Evolutionary conservation across 1,139 yeast species (phyloP), one percentile per base, ranked within the genome.

Genomic region (Geotrichum candidum): DNA sequence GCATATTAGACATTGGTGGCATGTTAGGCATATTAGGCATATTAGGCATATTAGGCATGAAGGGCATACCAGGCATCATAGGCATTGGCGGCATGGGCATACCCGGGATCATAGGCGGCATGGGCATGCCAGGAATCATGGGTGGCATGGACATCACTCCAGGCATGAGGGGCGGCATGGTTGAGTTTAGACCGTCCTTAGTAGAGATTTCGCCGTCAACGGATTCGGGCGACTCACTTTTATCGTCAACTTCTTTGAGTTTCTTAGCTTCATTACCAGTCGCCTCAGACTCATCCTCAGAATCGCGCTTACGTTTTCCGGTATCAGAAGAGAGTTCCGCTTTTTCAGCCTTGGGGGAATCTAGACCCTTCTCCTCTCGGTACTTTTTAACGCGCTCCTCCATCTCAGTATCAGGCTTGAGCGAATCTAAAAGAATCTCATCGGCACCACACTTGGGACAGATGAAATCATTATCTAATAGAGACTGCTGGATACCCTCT

Each of bases 381-480:
- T 83, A 88, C 48, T 80, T 79, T 51, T 80, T 74, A 41, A 90
- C 79, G 62, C 82, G 79, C 55, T 77, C 74, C 65, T 83, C 84
- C 72, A 85, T 78, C 29, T 82, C 88, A 57, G 79, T 78, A 71
- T 90, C 90, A 1, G 82, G 79, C 7, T 79, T 78, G 63, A 92
- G 78, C 13, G 86, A 81, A 74, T 94, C 98, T 58, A 94, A 79
- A 66, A 85, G 84, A 1, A 90, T 80, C 65, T 90, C 97, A 38
- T 84, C 85, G 22, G 81, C 81, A 9, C 82, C 84, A 77, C 99
- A 94, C 65, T 85, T 86, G 10, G 98, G 98, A 75, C 99, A 94
- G 56, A 84, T 85, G 76, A 94, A 94, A 71, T 94, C 98, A 62
- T 85, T 83, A 53, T 90, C 96, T 62, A 94, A 80, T 53, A 94